phyloP scores from a whole-genome alignment of 2,329 filamentous ascomycete species.

The Penicillium crustosum region DNA sequence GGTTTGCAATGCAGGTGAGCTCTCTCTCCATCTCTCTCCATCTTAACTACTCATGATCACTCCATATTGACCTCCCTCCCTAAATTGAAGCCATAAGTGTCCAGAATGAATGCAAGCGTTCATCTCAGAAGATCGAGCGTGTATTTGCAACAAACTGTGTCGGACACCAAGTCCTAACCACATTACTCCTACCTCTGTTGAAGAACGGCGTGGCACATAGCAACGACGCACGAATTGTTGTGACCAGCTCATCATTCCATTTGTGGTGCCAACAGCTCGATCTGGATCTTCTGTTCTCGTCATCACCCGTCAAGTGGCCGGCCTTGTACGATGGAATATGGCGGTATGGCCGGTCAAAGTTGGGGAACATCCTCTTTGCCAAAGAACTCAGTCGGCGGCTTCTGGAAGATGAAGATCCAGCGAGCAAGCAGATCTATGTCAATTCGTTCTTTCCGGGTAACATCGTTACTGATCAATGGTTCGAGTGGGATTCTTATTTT shows the following conservation, averaged over 20 bases:
- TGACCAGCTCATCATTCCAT: constrained; percentile 42
- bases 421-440: constrained; percentile 28
- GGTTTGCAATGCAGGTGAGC: constrained; percentile 34
- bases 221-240: constrained; percentile 44
- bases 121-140: constrained; percentile 46
- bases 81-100: constrained; percentile 20
- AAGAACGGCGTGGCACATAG: constrained; percentile 28
- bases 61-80: neutral
- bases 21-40: neutral
- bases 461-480: constrained; percentile 34
- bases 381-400: constrained; percentile 31
- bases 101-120: constrained; percentile 24
- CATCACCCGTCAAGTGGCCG: constrained; percentile 21
- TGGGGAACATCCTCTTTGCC: constrained; percentile 36
- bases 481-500: constrained; percentile 30
- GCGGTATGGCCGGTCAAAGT: constrained; percentile 36
- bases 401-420: constrained; percentile 17
- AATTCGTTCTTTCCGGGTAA: constrained; percentile 37
- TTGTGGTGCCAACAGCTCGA: constrained; percentile 28
- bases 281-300: constrained; percentile 25
- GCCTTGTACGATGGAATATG: constrained; percentile 27
- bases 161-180: constrained; percentile 53
- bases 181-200: constrained; percentile 45
- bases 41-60: neutral
- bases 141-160: constrained; percentile 54